A percentile compares a stretch with the other conserved stretches of the same genome.
Evolutionary conservation across 2,329 filamentous ascomycete species (phyloP).

Genomic region (Claviceps africana): DNA sequence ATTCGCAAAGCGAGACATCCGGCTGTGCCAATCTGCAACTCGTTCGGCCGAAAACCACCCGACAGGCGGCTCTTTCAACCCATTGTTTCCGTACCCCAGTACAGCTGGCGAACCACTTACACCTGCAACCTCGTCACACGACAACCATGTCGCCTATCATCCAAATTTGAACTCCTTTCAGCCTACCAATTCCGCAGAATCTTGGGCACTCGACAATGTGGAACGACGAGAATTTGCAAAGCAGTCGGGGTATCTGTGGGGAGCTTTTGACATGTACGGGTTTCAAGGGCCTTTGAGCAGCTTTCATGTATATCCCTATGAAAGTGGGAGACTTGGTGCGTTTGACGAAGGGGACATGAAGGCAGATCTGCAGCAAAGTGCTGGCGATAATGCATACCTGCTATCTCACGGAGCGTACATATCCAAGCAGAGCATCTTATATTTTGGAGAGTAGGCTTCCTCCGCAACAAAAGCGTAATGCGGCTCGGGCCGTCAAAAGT

Average conservation of each 20-base stretch:
- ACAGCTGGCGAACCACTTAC: conserved; percentile 1
- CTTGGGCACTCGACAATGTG: conserved; percentile 1
- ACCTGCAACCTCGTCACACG: conserved; percentile 4
- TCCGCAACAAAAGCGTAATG: neutral
- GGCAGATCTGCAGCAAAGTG: neutral
- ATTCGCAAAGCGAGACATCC: neutral
- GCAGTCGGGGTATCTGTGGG: conserved; percentile 1
- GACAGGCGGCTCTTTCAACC: neutral
- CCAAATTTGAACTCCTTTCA: neutral
- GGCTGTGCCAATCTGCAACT: neutral
- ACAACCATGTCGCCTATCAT: conserved; percentile 1
- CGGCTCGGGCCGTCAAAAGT: neutral
- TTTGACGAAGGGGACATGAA: neutral
- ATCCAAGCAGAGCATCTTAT: conserved; percentile 11
- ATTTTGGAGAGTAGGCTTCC: conserved; percentile 9
- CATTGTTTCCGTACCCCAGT: neutral
- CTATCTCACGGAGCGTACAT: neutral
- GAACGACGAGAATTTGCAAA: conserved; percentile 1
- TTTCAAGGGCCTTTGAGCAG: neutral
- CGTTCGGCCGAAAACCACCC: neutral
- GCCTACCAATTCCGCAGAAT: conserved; percentile 4
- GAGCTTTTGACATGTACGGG: neutral
- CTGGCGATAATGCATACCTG: neutral
- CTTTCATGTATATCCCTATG: neutral
- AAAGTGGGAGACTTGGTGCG: neutral